A percentile compares a stretch with the other conserved stretches of the same genome.
These are phyloP conservation scores for Hura crepitans DNA, from an alignment of 441 rosid species.

Conservation along the genomic window DNA sequence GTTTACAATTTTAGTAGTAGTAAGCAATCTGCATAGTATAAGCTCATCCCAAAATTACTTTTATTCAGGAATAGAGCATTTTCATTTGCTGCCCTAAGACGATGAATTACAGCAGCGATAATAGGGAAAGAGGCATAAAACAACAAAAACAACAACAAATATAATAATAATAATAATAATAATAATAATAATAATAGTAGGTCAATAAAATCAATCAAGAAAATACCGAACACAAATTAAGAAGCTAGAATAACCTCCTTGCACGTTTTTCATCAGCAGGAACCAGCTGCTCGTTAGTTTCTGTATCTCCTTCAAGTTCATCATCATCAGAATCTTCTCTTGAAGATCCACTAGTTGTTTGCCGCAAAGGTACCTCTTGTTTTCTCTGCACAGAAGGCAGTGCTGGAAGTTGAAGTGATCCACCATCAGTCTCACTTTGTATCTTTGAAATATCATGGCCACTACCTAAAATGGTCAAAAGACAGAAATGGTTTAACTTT, in stretches of 20 bases:
- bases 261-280: constrained; percentile 68
- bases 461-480: constrained; percentile 34
- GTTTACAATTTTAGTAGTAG: background rate
- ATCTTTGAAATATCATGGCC: constrained; percentile 28
- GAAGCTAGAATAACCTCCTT: constrained; percentile 52
- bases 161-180: constrained; percentile 2
- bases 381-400: constrained; percentile 39
- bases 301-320: constrained; percentile 88
- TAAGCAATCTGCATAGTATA: background rate
- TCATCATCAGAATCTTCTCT: constrained; percentile 92
- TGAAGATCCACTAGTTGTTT: constrained; percentile 80
- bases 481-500: constrained; percentile 7
- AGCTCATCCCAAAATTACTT: constrained; percentile 10
- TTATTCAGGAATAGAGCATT: background rate
- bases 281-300: constrained; percentile 54
- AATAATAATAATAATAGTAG: too few species aligned
- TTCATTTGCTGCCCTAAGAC: background rate
- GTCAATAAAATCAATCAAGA: constrained; percentile 20
- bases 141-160: constrained; percentile 9
- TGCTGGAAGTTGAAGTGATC: constrained; percentile 31
- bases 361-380: constrained; percentile 47
- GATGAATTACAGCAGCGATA: background rate
- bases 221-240: constrained; percentile 12
- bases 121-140: constrained; percentile 9
- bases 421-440: constrained; percentile 39